Evolutionary conservation across 2,329 filamentous ascomycete species (phyloP), one percentile per base, ranked within the genome.

Genomic region (Sporothrix protearum): DNA sequence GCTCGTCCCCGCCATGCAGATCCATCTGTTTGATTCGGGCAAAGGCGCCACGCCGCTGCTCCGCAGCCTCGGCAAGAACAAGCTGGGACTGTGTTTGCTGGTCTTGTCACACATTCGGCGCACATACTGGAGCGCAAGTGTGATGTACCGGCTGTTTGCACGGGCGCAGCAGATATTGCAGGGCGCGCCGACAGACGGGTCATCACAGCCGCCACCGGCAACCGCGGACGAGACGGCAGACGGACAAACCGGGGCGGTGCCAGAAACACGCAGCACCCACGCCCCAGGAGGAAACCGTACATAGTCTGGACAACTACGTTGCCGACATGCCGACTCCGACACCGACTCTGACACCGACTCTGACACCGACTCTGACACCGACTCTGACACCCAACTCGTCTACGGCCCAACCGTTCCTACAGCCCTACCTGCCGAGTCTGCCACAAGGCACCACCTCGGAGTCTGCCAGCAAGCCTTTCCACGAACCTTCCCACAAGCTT

Each of bases 1-100:
- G 4, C 19, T 70, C 10, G 59, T 70, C 16, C 69, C 59, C 1
- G 69, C 69, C n/a, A 70, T 70, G 69, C 69, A 70, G 47, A 66
- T 70, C 7, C 69, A 70, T 28, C 57, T 70, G 14, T 66, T 55
- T 30, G 69, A 70, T 19, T 66, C 28, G 3, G 45, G 69, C 59
- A 70, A 70, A 33, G 45, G 45, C 1, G 59, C 47, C 3, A 66
- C 42, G 4, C 57, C 59, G 0, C 22, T 70, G 0, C 22, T 66
- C 22, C 33, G 69, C 22, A 55, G 59, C 3, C 33, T 64, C 1
- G 69, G 57, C 45, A 70, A 66, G 16, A 70, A 70, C 47, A 70
- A 70, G 30, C 69, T 70, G 12, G 59, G 49, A 3, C 36, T 66
- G 22, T 70, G 69, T 19, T 14, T 70, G 3, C 47, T 66, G 5